These are phyloP conservation scores for Peniophora sp. DNA, from an alignment of 1,284 basidiomycete genomes.

Conservation along the genomic window DNA sequence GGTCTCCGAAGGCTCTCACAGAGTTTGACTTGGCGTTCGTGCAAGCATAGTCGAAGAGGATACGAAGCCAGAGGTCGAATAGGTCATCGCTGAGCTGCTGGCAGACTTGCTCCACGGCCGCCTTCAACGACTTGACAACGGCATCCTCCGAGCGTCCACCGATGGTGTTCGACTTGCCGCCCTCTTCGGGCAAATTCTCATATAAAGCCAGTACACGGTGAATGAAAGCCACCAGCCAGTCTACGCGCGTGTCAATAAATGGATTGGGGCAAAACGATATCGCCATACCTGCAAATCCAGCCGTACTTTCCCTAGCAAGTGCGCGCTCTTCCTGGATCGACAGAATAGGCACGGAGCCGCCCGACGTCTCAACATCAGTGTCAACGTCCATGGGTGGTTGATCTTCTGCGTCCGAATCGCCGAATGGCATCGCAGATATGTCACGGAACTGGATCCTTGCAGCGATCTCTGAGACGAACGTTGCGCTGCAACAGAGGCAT, in stretches of 20 bases:
- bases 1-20: conserved; percentile 84
- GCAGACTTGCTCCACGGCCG: conserved; percentile 81
- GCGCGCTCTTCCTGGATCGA: conserved; percentile 67
- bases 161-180: conserved; percentile 71
- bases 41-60: conserved; percentile 83
- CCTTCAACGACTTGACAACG: conserved; percentile 78
- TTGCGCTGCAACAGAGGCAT: conserved; percentile 58
- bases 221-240: conserved; percentile 89
- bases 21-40: conserved; percentile 85
- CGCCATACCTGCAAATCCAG: conserved; percentile 63
- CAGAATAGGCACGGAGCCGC: conserved; percentile 44
- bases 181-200: conserved; percentile 93
- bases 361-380: conserved; percentile 37
- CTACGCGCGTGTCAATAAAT: conserved; percentile 22
- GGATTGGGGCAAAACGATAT: background rate
- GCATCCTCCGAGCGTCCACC: conserved; percentile 85
- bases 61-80: conserved; percentile 80
- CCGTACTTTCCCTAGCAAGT: conserved; percentile 71
- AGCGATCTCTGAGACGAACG: conserved; percentile 72
- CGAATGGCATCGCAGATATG: conserved; percentile 54
- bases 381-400: conserved; percentile 50
- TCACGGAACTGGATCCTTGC: conserved; percentile 84
- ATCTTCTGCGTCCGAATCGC: conserved; percentile 43
- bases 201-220: conserved; percentile 82
- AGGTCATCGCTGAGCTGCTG: conserved; percentile 83